A percentile compares a stretch with the other conserved stretches of the same genome.
These are phyloP conservation scores for Pythium aphanidermatum DNA, from an alignment of 352 stramenopile genomes.

Conservation along the genomic window DNA sequence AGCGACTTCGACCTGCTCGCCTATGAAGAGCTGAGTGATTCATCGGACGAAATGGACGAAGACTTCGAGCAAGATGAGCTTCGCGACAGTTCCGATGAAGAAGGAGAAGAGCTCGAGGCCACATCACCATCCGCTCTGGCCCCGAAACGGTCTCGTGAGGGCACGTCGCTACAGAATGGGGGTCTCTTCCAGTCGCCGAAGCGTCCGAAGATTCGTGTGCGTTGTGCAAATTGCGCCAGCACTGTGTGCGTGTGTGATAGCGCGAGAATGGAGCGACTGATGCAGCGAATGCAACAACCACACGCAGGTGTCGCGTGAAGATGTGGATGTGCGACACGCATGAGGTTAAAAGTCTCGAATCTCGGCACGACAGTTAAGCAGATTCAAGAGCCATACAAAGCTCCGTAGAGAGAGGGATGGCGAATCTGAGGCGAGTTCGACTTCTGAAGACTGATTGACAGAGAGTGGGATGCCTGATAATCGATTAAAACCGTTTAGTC, in stretches of 20 bases:
- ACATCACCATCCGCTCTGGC: no score
- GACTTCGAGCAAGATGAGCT: conserved; percentile 75
- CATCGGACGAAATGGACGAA: conserved; percentile 30
- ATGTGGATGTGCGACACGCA: no score
- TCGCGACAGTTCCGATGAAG: conserved; percentile 47
- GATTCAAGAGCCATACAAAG: no score
- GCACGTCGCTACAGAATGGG: not conserved
- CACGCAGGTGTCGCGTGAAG: no score
- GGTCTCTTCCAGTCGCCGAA: conserved; percentile 30
- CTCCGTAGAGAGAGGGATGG: no score
- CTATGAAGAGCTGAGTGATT: conserved; percentile 14
- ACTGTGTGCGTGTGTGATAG: conserved; percentile 31
- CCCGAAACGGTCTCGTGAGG: conserved; percentile 13
- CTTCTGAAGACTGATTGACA: no score
- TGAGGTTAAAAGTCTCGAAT: no score
- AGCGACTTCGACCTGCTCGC: conserved; percentile 9
- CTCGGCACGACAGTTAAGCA: no score
- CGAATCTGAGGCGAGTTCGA: no score
- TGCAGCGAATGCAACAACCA: conserved; percentile 19
- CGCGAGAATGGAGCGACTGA: conserved; percentile 34
- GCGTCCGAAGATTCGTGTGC: conserved; percentile 31
- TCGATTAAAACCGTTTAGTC: no score
- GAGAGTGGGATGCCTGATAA: no score
- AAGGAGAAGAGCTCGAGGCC: no score
- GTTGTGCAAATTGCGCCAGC: conserved; percentile 21